Base-by-base conservation (phyloP, 208 protist genomes). In the Novymonas esmeraldas region DNA sequence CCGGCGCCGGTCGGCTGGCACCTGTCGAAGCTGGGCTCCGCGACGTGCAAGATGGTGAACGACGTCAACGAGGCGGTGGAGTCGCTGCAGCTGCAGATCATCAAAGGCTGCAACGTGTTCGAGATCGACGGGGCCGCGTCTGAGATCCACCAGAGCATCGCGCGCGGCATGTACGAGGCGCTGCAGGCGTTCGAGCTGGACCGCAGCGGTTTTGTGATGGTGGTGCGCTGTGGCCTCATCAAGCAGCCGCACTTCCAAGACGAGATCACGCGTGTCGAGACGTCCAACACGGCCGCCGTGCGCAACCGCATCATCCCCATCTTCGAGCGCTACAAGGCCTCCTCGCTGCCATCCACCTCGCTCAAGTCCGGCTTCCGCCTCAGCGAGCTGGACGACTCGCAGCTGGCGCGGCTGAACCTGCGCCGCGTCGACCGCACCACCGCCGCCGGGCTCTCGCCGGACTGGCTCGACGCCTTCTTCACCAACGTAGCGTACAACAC, bases 401-500 rank as follows among this genome's bases (percentile, higher is more conserved):
- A 95, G 70, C 70, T 95, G 54, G 65, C 78, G 29, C 73, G 78
- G 10, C 67, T 95, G 42, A 81, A 90, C 66, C 76, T 95, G 24
- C 87, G 90, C 50, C 85, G 90, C 34, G 73, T 95, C 2, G 73
- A 79, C 28, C 61, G 63, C 16, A 77, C 56, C 36, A 82, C 79
- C 36, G 90, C 85, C 0, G 87, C 87, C 22, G 90, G 79, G 7
- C 78, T 95, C 45, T 89, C 90, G 13, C 85, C 88, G 20, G 90
- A 95, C 54, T 95, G 90, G 88, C 54, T 95, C 29, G 90, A 95
- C 36, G 90, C 90, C 38, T 91, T 90, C 68, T 89, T 95, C 70
- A 95, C 87, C 11, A 93, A 92, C 79, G 79, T 94, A 7, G 85
- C 90, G 18, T 85, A 90, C 71, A 92, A 95, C 73, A 92, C 85